Evolutionary conservation across 2,329 filamentous ascomycete genomes (phyloP).

Genomic region (Aspergillus bombycis): DNA sequence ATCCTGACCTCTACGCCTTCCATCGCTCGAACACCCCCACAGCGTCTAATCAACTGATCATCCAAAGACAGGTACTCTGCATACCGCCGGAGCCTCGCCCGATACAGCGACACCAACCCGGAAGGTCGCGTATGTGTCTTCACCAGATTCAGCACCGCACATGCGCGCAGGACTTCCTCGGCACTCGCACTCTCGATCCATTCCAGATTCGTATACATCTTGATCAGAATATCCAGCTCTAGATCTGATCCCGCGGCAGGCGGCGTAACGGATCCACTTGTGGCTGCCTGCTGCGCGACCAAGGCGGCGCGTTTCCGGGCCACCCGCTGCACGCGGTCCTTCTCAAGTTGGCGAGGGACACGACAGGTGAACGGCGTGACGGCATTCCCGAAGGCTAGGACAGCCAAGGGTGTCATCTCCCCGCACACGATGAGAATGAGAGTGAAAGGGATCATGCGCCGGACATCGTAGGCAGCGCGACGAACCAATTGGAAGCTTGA

Average conservation of each 20-base stretch:
- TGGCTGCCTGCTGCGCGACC: slow-evolving; percentile 24
- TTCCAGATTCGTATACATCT: slow-evolving; percentile 24
- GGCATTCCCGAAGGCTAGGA: slow-evolving; percentile 67
- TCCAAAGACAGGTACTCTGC: slow-evolving; percentile 70
- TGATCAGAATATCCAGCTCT: slow-evolving; percentile 36
- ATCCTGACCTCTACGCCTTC: slow-evolving; percentile 67
- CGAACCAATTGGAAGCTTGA: slow-evolving; percentile 71
- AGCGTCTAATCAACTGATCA: slow-evolving; percentile 67
- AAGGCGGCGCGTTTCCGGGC: slow-evolving; percentile 37
- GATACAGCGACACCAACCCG: slow-evolving; percentile 52
- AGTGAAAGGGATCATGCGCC: slow-evolving; percentile 77
- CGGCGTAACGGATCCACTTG: slow-evolving; percentile 17
- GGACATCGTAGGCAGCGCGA: slow-evolving; percentile 71
- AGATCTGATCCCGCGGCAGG: slow-evolving; percentile 22
- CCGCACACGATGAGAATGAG: slow-evolving; percentile 77
- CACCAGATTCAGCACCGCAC: slow-evolving; percentile 38
- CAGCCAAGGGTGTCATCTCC: slow-evolving; percentile 82
- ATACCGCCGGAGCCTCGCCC: slow-evolving; percentile 55
- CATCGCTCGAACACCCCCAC: slow-evolving; percentile 64
- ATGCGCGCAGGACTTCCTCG: slow-evolving; percentile 35
- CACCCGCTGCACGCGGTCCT: slow-evolving; percentile 58
- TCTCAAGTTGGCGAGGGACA: slow-evolving; percentile 74
- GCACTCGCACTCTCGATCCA: slow-evolving; percentile 26
- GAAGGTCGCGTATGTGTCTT: slow-evolving; percentile 47
- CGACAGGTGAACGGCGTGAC: slow-evolving; percentile 81